A percentile compares a stretch with the other conserved stretches of the same genome.
Evolutionary conservation across 2,329 filamentous ascomycete species (phyloP).

Genomic region (Botrytis medusae): DNA sequence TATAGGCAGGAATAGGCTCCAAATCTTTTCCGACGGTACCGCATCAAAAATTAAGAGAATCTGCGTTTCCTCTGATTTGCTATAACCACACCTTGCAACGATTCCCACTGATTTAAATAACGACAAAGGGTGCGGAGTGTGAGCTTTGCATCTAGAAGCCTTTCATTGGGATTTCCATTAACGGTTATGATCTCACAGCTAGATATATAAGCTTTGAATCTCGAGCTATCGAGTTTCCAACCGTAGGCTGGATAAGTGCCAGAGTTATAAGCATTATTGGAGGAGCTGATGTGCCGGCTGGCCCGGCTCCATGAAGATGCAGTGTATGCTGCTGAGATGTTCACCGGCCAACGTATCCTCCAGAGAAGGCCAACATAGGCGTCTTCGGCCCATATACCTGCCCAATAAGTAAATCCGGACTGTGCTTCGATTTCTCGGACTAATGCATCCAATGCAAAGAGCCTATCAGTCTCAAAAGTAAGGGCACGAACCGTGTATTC

Average conservation of each 20-base stretch:
- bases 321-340: neutral
- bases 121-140: neutral
- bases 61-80: neutral
- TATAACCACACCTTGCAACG: neutral
- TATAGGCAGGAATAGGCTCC: too few species aligned
- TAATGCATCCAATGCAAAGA: neutral
- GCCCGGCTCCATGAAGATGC: neutral
- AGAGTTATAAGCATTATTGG: neutral
- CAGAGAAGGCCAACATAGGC: neutral
- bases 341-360: fast-evolving
- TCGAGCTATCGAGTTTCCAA: neutral
- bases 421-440: neutral
- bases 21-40: too few species aligned
- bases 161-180: neutral
- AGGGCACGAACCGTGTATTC: neutral
- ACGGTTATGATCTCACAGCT: neutral
- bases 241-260: neutral
- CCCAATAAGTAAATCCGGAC: neutral
- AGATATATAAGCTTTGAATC: neutral
- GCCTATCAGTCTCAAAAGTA: neutral
- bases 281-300: neutral
- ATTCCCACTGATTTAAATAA: neutral
- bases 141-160: neutral
- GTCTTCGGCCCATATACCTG: neutral
- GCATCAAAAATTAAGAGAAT: neutral